phyloP scores from a whole-genome alignment of 495 filamentous ascomycete species.

The Stereocaulon alpinum region DNA sequence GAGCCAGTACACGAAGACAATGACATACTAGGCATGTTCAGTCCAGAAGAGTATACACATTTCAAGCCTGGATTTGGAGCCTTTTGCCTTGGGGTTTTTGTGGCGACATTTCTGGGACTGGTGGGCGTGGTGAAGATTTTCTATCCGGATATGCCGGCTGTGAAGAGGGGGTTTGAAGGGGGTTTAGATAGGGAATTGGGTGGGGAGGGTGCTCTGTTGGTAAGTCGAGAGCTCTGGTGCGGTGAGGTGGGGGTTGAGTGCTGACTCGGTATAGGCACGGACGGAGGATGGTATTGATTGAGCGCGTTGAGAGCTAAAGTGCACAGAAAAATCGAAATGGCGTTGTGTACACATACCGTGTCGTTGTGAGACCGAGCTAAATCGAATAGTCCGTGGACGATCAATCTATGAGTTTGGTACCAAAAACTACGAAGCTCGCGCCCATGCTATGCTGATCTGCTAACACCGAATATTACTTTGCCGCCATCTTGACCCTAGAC shows the following conservation, averaged over 20 bases:
- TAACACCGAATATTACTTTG: neutral
- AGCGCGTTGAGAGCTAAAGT: neutral
- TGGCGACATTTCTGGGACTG: conserved; percentile 58
- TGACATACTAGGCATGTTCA: conserved; percentile 87
- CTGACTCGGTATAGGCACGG: conserved; percentile 10
- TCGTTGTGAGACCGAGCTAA: neutral
- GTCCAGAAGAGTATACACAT: conserved; percentile 82
- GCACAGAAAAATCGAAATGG: neutral
- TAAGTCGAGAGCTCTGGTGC: conserved; percentile 23
- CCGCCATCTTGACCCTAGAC: neutral
- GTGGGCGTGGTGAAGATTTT: conserved; percentile 56
- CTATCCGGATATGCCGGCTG: conserved; percentile 80
- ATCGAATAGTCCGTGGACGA: neutral
- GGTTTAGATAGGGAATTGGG: conserved; percentile 83
- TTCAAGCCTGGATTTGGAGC: conserved; percentile 60
- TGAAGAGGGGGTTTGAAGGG: conserved; percentile 67
- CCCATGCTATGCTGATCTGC: conserved; percentile 14
- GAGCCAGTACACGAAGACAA: conserved; percentile 96
- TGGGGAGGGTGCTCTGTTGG: conserved; percentile 43
- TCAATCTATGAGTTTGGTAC: neutral
- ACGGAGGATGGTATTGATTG: conserved; percentile 19
- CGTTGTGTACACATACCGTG: neutral
- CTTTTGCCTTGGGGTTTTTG: conserved; percentile 63
- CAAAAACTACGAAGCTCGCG: neutral
- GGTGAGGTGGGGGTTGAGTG: neutral